These are phyloP conservation scores for Spathaspora girioi DNA, from an alignment of 805 yeast species.

Conservation along the genomic window DNA sequence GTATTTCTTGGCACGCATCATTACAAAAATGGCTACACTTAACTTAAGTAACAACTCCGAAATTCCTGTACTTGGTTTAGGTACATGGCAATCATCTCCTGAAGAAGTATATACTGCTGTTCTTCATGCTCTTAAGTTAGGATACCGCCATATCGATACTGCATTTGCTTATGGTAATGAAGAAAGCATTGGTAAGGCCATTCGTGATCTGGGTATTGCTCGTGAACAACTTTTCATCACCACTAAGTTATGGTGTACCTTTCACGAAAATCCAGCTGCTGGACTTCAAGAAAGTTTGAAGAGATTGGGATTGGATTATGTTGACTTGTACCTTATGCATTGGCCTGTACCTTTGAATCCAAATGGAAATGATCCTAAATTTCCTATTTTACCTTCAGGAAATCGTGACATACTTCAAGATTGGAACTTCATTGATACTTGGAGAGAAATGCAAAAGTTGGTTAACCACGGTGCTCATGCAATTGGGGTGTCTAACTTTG, in stretches of 20 bases:
- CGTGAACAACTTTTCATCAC: slow-evolving; percentile 65
- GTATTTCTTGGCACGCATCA: not conserved
- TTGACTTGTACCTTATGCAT: slow-evolving; percentile 74
- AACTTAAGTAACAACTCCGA: slow-evolving; percentile 54
- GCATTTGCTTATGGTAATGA: slow-evolving; percentile 70
- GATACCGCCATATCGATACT: slow-evolving; percentile 74
- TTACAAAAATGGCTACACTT: slow-evolving; percentile 8
- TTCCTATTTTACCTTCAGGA: slow-evolving; percentile 35
- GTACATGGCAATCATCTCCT: slow-evolving; percentile 62
- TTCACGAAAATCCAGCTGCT: slow-evolving; percentile 46
- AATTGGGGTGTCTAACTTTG: slow-evolving; percentile 74
- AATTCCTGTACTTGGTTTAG: slow-evolving; percentile 66
- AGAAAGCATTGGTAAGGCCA: slow-evolving; percentile 52
- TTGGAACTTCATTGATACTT: slow-evolving; percentile 51
- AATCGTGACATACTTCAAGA: slow-evolving; percentile 29
- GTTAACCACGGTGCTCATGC: slow-evolving; percentile 54
- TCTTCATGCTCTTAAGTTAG: slow-evolving; percentile 52
- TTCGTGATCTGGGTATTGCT: slow-evolving; percentile 54
- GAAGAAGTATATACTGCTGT: slow-evolving; percentile 57
- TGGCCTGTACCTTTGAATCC: slow-evolving; percentile 60
- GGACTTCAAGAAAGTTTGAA: slow-evolving; percentile 56
- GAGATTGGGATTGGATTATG: slow-evolving; percentile 66
- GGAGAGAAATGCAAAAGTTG: slow-evolving; percentile 52
- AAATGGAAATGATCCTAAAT: slow-evolving; percentile 26
- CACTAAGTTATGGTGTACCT: slow-evolving; percentile 62